A percentile compares a stretch with the other conserved stretches of the same genome.
Evolutionary conservation across 768 basidiomycete genomes (phyloP).

Genomic region (Gautieria morchelliformis): DNA sequence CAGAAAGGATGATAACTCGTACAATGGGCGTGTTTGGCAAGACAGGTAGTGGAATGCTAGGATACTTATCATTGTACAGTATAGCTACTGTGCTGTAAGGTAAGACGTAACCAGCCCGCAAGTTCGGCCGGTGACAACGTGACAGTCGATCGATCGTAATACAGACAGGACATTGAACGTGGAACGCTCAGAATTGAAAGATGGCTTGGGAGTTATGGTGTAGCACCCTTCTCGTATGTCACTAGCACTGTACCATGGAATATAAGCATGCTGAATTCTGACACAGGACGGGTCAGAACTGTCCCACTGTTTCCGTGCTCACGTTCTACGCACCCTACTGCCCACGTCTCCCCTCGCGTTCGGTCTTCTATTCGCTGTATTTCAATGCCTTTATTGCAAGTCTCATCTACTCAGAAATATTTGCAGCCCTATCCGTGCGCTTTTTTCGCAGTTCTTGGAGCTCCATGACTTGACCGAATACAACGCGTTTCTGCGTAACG

Average conservation of each 20-base stretch:
- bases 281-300: not conserved
- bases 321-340: not conserved
- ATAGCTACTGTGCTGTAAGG: too few relatives aligned
- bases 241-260: not conserved
- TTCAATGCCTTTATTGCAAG: not conserved
- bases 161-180: too few relatives aligned
- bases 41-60: too few relatives aligned
- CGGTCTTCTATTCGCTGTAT: not conserved
- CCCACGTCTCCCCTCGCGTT: not conserved
- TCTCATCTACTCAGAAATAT: not conserved
- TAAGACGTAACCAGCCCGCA: too few relatives aligned
- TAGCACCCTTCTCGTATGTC: not conserved
- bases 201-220: not conserved
- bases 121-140: too few relatives aligned
- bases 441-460: slow-evolving; percentile 9
- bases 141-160: too few relatives aligned
- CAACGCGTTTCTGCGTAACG: slow-evolving; percentile 1
- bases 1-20: too few relatives aligned
- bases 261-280: not conserved
- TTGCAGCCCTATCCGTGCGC: not conserved
- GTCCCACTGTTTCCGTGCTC: slow-evolving; percentile 2
- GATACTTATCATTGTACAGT: too few relatives aligned
- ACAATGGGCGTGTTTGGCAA: too few relatives aligned
- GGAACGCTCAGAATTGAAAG: too few relatives aligned
- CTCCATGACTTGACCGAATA: slow-evolving; percentile 11